Evolutionary conservation across 2,329 filamentous ascomycete species (phyloP).

Genomic region (Hypoxylon sp.): DNA sequence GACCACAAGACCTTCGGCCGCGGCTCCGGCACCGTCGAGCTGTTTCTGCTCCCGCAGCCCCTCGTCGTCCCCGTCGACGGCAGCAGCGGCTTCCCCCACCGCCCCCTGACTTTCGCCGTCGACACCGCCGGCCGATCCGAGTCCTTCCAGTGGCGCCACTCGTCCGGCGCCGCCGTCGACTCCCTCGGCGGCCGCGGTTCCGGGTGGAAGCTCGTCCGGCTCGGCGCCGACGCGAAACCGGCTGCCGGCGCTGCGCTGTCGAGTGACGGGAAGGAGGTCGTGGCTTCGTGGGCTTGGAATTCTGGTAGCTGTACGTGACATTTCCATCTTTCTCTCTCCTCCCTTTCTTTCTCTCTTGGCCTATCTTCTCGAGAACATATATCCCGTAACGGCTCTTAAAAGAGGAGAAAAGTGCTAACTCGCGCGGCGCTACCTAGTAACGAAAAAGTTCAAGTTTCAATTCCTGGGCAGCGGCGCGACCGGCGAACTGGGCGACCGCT

Average conservation of each 20-base stretch:
- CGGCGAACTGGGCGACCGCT: slow-evolving; percentile 52
- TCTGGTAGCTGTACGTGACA: neutral
- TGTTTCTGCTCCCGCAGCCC: slow-evolving; percentile 46
- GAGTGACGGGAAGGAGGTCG: slow-evolving; percentile 52
- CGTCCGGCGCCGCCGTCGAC: slow-evolving; percentile 47
- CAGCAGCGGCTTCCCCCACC: slow-evolving; percentile 21
- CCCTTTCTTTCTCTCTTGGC: neutral
- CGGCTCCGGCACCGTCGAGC: slow-evolving; percentile 35
- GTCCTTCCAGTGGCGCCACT: slow-evolving; percentile 55
- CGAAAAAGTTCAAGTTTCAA: slow-evolving; percentile 49
- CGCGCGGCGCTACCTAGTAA: slow-evolving; percentile 43
- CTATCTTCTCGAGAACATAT: neutral
- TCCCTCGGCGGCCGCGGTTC: slow-evolving; percentile 42
- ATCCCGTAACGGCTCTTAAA: neutral
- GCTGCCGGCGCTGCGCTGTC: slow-evolving; percentile 26
- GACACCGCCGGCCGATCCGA: slow-evolving; percentile 47
- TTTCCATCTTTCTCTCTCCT: neutral
- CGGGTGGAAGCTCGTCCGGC: slow-evolving; percentile 54
- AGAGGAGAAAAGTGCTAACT: neutral
- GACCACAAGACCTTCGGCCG: slow-evolving; percentile 18
- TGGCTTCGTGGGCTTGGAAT: slow-evolving; percentile 50
- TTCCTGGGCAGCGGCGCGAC: slow-evolving; percentile 52
- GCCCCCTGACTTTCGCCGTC: slow-evolving; percentile 45
- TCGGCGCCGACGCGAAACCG: slow-evolving; percentile 37
- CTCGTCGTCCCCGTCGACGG: slow-evolving; percentile 5